Conservation (phyloP, 2,329 filamentous ascomycete species). For the Aspergillus viridinutans region DNA sequence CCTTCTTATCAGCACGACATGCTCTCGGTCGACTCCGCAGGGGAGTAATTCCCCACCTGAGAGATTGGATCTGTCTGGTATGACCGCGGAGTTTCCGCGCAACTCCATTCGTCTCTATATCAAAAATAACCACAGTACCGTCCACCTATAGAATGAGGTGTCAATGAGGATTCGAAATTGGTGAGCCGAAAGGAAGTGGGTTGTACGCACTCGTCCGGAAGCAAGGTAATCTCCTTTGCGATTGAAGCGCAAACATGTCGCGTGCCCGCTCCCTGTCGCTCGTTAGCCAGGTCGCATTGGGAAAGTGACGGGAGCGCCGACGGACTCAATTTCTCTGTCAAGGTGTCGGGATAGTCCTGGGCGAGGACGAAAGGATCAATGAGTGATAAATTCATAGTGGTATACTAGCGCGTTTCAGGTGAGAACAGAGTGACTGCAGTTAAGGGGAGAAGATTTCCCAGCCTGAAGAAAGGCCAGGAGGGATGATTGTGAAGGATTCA, state of each 20-base stretch:
- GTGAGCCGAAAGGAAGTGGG: neutral
- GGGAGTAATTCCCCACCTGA: conserved; percentile 51
- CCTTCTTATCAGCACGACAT: conserved; percentile 3
- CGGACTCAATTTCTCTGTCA: conserved; percentile 78
- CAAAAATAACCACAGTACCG: conserved; percentile 92
- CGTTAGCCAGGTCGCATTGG: conserved; percentile 11
- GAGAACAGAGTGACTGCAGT: neutral
- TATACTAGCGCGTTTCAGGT: neutral
- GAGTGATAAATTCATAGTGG: conserved; percentile 66
- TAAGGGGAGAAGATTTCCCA: conserved; percentile 11
- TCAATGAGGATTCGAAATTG: conserved; percentile 12
- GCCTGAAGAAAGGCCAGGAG: conserved; percentile 25
- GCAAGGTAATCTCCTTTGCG: conserved; percentile 91
- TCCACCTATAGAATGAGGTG: conserved; percentile 53
- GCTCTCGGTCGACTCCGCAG: neutral
- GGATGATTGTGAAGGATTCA: conserved; percentile 18
- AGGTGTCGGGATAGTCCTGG: conserved; percentile 83
- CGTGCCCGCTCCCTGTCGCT: conserved; percentile 55
- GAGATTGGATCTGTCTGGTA: conserved; percentile 85
- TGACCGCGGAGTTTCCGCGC: conserved; percentile 91
- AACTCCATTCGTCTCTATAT: conserved; percentile 94
- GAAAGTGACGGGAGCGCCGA: conserved; percentile 4
- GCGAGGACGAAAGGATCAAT: conserved; percentile 68
- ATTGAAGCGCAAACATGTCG: conserved; percentile 76
- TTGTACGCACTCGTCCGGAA: conserved; percentile 67